Evolutionary conservation across 805 yeast species (phyloP).

Genomic region (Kodamaea kaohsiungensis): DNA sequence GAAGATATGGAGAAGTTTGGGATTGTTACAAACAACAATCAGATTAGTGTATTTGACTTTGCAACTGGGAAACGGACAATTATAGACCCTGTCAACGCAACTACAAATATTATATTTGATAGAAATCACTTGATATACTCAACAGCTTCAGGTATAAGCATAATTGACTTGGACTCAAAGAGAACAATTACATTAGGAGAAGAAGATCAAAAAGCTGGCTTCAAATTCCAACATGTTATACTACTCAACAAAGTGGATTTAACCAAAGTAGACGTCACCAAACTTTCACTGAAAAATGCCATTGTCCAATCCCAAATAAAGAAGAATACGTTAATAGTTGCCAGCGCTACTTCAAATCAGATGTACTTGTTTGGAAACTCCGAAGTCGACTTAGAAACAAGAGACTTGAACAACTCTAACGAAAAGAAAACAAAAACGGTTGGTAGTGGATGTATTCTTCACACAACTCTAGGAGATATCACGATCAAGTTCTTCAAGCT

Average conservation of each 20-base stretch:
- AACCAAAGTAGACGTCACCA: constrained; percentile 12
- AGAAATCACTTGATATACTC: constrained; percentile 9
- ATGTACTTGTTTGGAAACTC: constrained; percentile 3
- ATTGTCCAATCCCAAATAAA: constrained; percentile 17
- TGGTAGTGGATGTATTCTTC: constrained; percentile 13
- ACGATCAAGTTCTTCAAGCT: constrained; percentile 31
- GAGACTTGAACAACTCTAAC: neutral
- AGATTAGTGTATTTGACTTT: constrained; percentile 33
- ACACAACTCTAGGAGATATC: constrained; percentile 48
- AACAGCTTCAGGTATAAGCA: constrained; percentile 13
- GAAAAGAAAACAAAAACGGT: neutral
- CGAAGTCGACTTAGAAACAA: neutral
- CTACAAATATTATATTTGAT: neutral
- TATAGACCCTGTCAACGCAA: neutral
- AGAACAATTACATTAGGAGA: constrained; percentile 10
- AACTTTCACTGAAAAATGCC: constrained; percentile 20
- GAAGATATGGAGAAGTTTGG: constrained; percentile 15
- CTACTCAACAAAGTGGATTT: constrained; percentile 15
- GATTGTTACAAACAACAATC: constrained; percentile 11
- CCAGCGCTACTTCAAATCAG: neutral
- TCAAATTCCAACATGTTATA: constrained; percentile 11
- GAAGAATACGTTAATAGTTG: constrained; percentile 6
- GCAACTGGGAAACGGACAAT: constrained; percentile 29
- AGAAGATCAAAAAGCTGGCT: constrained; percentile 11
- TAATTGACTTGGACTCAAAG: constrained; percentile 12